phyloP scores from a whole-genome alignment of 345 rosid species.

The Populus pruinosa region DNA sequence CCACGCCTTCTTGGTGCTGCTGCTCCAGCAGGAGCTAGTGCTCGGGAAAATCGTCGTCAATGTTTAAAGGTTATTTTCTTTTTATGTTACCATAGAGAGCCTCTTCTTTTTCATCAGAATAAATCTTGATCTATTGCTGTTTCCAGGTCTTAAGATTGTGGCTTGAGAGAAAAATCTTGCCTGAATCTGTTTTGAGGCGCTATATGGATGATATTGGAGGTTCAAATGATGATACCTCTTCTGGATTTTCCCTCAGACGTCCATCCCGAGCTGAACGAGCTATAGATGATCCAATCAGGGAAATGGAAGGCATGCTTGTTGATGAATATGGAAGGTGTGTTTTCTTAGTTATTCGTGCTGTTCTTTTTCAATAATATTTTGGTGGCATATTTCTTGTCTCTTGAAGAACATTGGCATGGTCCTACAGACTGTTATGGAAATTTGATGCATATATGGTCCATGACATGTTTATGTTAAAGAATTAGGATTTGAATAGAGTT shows the following conservation, averaged over 20 bases:
- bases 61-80: constrained; percentile 72
- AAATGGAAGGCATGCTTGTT: constrained; percentile 97
- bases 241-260: constrained; percentile 62
- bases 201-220: constrained; percentile 79
- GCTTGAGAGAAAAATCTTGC: constrained; percentile 88
- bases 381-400: background rate
- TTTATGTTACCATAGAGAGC: background rate
- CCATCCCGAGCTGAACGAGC: constrained; percentile 94
- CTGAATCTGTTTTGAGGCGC: constrained; percentile 67
- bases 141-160: constrained; percentile 80
- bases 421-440: background rate
- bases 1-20: constrained; percentile 95
- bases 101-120: constrained; percentile 10
- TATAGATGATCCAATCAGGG: constrained; percentile 89
- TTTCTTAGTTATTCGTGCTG: background rate
- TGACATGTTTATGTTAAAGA: background rate
- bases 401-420: background rate
- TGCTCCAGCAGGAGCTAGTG: constrained; percentile 78
- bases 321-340: constrained; percentile 98
- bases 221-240: constrained; percentile 62
- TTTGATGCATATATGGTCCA: background rate
- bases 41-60: constrained; percentile 94
- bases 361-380: background rate
- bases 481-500: background rate
- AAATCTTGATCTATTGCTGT: constrained; percentile 18